phyloP scores from a whole-genome alignment of 1,139 yeast genomes.

The Pichia inconspicua region DNA sequence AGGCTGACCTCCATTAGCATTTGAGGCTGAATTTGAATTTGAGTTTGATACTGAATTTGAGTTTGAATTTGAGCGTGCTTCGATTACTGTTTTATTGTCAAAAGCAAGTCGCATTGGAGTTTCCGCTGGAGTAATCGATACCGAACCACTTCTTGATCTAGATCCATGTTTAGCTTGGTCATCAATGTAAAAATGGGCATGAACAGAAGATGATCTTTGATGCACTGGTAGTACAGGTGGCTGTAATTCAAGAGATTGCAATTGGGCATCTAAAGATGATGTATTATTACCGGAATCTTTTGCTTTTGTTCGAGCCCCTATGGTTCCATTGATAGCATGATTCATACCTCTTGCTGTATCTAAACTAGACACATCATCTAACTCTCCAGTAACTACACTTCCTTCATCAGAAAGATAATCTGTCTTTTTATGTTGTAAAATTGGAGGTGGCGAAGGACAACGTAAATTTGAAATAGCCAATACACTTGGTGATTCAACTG shows the following conservation, averaged over 20 bases:
- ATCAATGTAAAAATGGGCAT: conserved; percentile 74
- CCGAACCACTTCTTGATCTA: conserved; percentile 34
- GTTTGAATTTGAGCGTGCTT: conserved; percentile 6
- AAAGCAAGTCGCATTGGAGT: conserved; percentile 16
- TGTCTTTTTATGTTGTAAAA: conserved; percentile 33
- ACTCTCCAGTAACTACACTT: background rate
- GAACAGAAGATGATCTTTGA: conserved; percentile 56
- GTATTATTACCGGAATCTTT: conserved; percentile 8
- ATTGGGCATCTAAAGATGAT: conserved; percentile 4
- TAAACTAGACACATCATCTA: conserved; percentile 5
- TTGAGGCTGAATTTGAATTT: background rate
- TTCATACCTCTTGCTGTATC: conserved; percentile 26
- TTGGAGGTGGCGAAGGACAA: conserved; percentile 67
- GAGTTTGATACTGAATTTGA: background rate
- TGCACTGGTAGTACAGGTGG: conserved; percentile 25
- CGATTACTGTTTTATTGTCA: background rate
- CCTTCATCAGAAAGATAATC: background rate
- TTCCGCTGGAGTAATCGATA: conserved; percentile 16
- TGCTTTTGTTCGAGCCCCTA: conserved; percentile 27
- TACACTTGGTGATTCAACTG: conserved; percentile 28
- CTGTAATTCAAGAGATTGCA: conserved; percentile 2
- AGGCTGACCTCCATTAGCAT: background rate
- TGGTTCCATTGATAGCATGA: conserved; percentile 30
- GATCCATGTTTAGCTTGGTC: conserved; percentile 54
- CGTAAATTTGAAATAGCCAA: conserved; percentile 51